Conservation (phyloP, 1,284 basidiomycete genomes). For the Naganishia liquefaciens region DNA sequence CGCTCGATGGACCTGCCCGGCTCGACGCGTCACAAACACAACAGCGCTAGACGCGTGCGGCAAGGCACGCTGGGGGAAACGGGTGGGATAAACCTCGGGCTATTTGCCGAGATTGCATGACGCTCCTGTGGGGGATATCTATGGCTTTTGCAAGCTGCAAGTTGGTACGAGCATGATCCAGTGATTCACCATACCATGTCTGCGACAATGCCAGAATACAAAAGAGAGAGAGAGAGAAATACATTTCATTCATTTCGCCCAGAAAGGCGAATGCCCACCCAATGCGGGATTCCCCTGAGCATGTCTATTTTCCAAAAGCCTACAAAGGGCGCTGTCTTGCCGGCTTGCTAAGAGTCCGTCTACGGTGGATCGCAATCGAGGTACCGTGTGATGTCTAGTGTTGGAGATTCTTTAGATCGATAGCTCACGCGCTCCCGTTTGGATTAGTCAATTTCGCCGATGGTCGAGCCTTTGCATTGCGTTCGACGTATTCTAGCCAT, state of each 20-base stretch:
- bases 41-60: background rate
- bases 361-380: background rate
- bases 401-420: background rate
- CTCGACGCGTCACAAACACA: background rate
- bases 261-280: background rate
- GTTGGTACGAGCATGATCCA: too few relatives aligned
- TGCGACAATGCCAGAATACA: background rate
- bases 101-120: background rate
- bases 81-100: too few relatives aligned
- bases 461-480: slow-evolving; percentile 42
- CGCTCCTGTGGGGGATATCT: background rate
- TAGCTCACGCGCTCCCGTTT: background rate
- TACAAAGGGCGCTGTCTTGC: background rate
- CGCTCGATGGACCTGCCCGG: background rate
- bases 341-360: background rate
- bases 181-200: background rate
- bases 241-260: background rate
- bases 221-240: background rate
- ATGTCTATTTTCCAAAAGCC: too few relatives aligned
- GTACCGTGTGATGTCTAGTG: background rate
- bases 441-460: slow-evolving; percentile 5
- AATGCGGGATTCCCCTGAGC: too few relatives aligned
- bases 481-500: slow-evolving; percentile 68
- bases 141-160: too few relatives aligned
- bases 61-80: background rate